Conservation (phyloP, 176 grass and related monocot genomes). For the Stipa capillata region DNA sequence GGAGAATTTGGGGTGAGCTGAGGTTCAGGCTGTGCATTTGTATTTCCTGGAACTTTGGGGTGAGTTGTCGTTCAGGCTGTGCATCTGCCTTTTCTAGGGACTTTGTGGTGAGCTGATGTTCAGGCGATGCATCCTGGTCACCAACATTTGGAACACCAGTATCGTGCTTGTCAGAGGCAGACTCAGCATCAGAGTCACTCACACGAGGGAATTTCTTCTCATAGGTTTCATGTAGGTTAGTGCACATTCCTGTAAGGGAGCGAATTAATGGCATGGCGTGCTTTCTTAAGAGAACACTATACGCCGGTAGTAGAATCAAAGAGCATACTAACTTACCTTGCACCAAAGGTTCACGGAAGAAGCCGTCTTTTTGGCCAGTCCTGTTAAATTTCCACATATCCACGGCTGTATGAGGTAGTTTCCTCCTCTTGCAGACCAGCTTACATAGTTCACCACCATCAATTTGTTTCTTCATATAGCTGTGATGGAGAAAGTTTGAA, state of each 20-base stretch:
- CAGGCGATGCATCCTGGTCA: background rate
- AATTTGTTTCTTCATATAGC: conserved; percentile 43
- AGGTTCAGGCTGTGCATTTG: conserved; percentile 8
- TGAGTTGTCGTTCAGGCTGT: background rate
- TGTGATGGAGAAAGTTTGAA: background rate
- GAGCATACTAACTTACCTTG: conserved; percentile 26
- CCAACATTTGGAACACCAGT: background rate
- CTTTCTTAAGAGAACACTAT: background rate
- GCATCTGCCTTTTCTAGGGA: background rate
- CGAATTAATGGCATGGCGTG: background rate
- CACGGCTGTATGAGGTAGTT: conserved; percentile 43
- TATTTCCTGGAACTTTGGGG: background rate
- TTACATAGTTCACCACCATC: conserved; percentile 9
- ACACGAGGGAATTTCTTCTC: conserved; percentile 15
- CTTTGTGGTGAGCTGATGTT: background rate
- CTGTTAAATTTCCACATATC: conserved; percentile 49
- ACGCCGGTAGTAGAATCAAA: background rate
- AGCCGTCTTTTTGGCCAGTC: conserved; percentile 30
- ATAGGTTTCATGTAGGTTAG: conserved; percentile 28
- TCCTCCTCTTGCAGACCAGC: conserved; percentile 56
- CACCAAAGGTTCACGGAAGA: conserved; percentile 47
- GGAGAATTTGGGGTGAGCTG: background rate
- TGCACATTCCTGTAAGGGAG: conserved; percentile 47
- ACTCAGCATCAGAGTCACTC: conserved; percentile 18
- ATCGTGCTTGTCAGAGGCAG: background rate